Conservation (phyloP, 2,329 filamentous ascomycete genomes). For the Colletotrichum melonis region DNA sequence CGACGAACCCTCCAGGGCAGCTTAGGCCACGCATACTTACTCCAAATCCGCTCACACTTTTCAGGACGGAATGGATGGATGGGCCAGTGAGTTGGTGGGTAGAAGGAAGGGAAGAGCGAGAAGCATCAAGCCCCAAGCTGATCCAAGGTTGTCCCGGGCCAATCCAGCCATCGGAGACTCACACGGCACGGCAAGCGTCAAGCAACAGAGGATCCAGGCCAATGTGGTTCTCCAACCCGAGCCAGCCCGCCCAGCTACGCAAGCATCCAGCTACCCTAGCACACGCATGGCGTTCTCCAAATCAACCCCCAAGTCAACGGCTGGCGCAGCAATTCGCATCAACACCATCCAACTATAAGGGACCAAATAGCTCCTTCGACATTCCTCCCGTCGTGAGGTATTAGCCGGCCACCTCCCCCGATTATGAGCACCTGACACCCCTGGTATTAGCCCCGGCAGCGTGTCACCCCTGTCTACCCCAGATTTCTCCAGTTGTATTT, state of each 20-base stretch:
- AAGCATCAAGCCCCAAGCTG: neutral
- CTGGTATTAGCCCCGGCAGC: constrained; percentile 9
- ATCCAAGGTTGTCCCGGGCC: constrained; percentile 6
- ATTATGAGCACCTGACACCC: constrained; percentile 35
- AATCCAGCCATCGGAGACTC: neutral
- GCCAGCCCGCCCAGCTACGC: neutral
- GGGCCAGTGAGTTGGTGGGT: neutral
- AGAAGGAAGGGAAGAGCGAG: neutral
- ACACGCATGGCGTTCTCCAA: constrained; percentile 24
- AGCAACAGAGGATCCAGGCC: neutral
- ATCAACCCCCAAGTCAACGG: constrained; percentile 8
- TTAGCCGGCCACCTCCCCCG: constrained; percentile 10
- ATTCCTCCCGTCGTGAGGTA: constrained; percentile 4
- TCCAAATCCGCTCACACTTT: constrained; percentile 18
- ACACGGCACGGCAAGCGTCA: constrained; percentile 22
- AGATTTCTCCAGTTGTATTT: constrained; percentile 25
- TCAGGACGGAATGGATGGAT: neutral
- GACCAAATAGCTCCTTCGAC: neutral
- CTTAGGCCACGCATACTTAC: constrained; percentile 13
- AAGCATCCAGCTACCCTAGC: neutral
- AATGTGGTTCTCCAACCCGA: constrained; percentile 16
- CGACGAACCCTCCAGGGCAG: constrained; percentile 32
- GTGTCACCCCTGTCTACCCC: constrained; percentile 34
- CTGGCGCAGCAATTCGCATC: neutral
- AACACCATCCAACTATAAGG: constrained; percentile 3